These are phyloP conservation scores for Metschnikowia cubensis DNA, from an alignment of 805 yeast species.

Conservation along the genomic window DNA sequence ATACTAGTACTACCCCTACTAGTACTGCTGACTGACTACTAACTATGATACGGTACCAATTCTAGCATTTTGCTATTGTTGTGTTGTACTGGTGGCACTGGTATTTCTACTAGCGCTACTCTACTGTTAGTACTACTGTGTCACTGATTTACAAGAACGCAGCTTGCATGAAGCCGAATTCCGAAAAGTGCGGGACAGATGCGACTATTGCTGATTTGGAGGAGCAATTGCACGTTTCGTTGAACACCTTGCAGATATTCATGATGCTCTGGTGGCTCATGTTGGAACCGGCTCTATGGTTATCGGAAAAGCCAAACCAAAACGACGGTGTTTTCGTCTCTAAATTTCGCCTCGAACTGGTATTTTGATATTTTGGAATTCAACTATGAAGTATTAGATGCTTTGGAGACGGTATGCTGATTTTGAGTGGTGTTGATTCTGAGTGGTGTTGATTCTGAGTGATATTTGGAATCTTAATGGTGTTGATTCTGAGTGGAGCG, in stretches of 20 bases:
- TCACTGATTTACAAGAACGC: too few species aligned
- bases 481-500: too few species aligned
- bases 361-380: slow-evolving; percentile 42
- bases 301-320: slow-evolving; percentile 70
- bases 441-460: too few species aligned
- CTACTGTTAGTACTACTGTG: too few species aligned
- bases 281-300: slow-evolving; percentile 54
- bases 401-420: slow-evolving; percentile 56
- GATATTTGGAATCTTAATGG: too few species aligned
- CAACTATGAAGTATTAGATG: slow-evolving; percentile 36
- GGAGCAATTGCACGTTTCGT: slow-evolving; percentile 85
- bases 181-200: slow-evolving; percentile 77
- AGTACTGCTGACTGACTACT: too few species aligned
- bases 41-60: too few species aligned
- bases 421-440: slow-evolving; percentile 53
- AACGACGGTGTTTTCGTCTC: slow-evolving; percentile 45
- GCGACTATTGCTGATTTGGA: slow-evolving; percentile 73
- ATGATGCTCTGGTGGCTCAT: slow-evolving; percentile 61
- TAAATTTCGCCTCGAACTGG: slow-evolving; percentile 37
- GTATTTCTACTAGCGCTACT: too few species aligned
- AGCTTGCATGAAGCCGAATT: slow-evolving; percentile 87
- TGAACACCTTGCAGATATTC: slow-evolving; percentile 80
- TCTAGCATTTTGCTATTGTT: too few species aligned
- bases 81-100: too few species aligned
- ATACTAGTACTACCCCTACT: too few species aligned